phyloP scores from a whole-genome alignment of 1,284 basidiomycete genomes.

The Bondarzewia mesenterica region DNA sequence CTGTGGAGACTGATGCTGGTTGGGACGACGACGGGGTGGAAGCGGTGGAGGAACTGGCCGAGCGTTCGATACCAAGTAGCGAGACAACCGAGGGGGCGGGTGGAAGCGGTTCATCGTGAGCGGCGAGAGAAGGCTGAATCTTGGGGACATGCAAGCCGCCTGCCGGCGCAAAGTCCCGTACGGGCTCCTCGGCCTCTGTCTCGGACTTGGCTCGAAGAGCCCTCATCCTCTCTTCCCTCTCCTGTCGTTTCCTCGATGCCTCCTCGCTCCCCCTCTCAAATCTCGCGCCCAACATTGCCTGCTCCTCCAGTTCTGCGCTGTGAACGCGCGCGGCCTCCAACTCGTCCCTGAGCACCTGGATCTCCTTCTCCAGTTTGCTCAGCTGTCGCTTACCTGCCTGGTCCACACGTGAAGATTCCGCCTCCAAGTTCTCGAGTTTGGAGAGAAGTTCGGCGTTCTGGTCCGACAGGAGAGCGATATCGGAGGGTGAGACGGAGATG shows the following conservation, averaged over 20 bases:
- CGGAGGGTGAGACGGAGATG: slow-evolving; percentile 59
- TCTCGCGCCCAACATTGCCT: slow-evolving; percentile 32
- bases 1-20: not conserved
- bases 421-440: slow-evolving; percentile 68
- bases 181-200: slow-evolving; percentile 14
- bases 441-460: slow-evolving; percentile 74
- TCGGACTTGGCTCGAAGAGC: slow-evolving; percentile 32
- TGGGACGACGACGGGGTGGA: not conserved
- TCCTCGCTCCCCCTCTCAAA: slow-evolving; percentile 30
- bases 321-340: slow-evolving; percentile 62
- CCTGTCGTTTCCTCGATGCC: slow-evolving; percentile 40
- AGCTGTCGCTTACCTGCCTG: slow-evolving; percentile 60
- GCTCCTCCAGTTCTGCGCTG: slow-evolving; percentile 63
- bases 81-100: not conserved
- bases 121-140: not conserved
- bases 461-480: slow-evolving; percentile 63
- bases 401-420: slow-evolving; percentile 60
- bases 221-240: slow-evolving; percentile 46
- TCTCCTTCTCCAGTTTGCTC: slow-evolving; percentile 70
- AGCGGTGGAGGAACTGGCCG: not conserved
- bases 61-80: not conserved
- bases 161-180: slow-evolving; percentile 54
- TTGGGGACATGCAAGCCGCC: slow-evolving; percentile 22
- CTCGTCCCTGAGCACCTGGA: slow-evolving; percentile 58
- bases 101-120: not conserved